phyloP scores from a whole-genome alignment of 179 eudicot genomes.

The Spinacia oleracea region DNA sequence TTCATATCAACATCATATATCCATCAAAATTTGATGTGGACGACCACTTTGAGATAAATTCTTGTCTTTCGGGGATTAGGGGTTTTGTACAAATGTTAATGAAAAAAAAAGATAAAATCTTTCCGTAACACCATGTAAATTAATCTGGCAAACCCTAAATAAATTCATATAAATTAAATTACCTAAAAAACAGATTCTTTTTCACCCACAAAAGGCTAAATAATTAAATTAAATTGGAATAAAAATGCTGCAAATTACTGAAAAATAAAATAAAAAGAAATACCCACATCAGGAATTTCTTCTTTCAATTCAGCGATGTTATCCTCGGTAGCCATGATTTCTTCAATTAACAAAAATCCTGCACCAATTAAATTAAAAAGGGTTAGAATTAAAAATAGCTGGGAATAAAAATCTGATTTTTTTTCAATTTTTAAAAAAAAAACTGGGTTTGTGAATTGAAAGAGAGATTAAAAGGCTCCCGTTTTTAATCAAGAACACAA shows the following conservation, averaged over 20 bases:
- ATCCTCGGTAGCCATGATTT: slow-evolving; percentile 49
- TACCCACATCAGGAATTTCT: slow-evolving; percentile 44
- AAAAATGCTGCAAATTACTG: not conserved
- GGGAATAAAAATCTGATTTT: not conserved
- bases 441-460: not conserved
- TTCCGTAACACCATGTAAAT: not conserved
- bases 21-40: not conserved
- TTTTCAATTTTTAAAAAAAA: too few relatives aligned
- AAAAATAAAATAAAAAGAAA: not conserved
- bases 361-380: not conserved
- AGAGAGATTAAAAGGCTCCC: not conserved
- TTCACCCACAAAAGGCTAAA: not conserved
- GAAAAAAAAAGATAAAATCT: not conserved
- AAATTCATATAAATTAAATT: not conserved
- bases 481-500: not conserved
- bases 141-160: not conserved
- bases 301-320: slow-evolving; percentile 35
- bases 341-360: not conserved
- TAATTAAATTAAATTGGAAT: not conserved
- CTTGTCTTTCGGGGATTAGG: too few relatives aligned
- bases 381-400: not conserved
- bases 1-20: not conserved
- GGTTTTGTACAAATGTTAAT: not conserved
- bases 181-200: not conserved
- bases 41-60: not conserved